Percentiles rank a stretch among this genome's conserved stretches.
Conservation (phyloP, 23 red algal genomes). For the Gracilaria vermiculophylla region DNA sequence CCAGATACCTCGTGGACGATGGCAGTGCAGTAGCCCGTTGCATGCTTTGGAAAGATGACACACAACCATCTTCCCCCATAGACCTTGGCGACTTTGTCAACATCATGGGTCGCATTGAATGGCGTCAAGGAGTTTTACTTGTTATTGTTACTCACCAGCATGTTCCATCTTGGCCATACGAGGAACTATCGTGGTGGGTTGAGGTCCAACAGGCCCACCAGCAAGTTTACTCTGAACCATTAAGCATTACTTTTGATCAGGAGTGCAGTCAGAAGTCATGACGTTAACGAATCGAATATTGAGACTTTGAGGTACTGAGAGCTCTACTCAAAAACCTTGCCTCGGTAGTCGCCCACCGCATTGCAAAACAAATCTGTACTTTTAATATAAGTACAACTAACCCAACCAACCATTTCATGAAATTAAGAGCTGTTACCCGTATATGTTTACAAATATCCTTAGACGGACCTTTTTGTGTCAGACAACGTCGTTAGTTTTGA, state of each 20-base stretch:
- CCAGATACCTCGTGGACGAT: conserved; percentile 47
- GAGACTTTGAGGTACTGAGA: background rate
- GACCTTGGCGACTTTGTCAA: conserved; percentile 39
- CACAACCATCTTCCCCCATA: background rate
- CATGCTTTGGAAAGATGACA: conserved; percentile 30
- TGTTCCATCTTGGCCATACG: background rate
- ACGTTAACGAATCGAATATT: background rate
- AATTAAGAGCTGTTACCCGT: background rate
- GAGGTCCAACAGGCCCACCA: background rate
- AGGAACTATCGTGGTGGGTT: conserved; percentile 55
- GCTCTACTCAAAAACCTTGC: no score
- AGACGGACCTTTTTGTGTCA: background rate
- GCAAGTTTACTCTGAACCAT: conserved; percentile 22
- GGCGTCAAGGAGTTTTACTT: conserved; percentile 15
- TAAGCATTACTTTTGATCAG: background rate
- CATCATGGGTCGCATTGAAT: conserved; percentile 36
- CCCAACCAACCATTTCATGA: background rate
- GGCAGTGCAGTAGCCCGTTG: conserved; percentile 32
- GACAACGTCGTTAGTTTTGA: conserved; percentile 37
- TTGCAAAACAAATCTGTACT: background rate
- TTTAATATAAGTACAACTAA: background rate
- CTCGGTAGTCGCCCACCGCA: background rate
- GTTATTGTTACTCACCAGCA: conserved; percentile 3
- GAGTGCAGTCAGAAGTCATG: background rate
- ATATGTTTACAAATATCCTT: background rate